Percentiles rank a stretch among this genome's conserved stretches.
These are phyloP conservation scores for Candida sp. DNA, from an alignment of 1,139 yeast genomes.

Conservation along the genomic window DNA sequence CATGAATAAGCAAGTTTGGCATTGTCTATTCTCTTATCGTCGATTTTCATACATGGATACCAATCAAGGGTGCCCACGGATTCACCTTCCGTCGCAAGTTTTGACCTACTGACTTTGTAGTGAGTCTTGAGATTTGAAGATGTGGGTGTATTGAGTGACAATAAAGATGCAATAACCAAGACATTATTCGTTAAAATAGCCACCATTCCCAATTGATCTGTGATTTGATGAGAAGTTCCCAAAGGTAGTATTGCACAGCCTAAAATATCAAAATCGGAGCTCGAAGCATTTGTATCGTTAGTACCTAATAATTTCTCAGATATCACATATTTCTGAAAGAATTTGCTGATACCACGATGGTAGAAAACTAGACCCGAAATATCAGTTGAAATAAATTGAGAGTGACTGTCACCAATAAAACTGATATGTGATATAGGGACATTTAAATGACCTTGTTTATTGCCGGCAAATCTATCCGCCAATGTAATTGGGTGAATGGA, in stretches of 20 bases:
- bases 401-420: conserved; percentile 56
- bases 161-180: conserved; percentile 52
- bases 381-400: conserved; percentile 60
- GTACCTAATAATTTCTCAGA: conserved; percentile 54
- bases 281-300: conserved; percentile 25
- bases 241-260: conserved; percentile 48
- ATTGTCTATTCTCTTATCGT: conserved; percentile 19
- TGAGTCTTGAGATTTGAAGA: conserved; percentile 40
- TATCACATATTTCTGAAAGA: conserved; percentile 49
- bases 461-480: conserved; percentile 22
- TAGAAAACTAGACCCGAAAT: conserved; percentile 53
- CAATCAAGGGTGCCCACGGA: conserved; percentile 51
- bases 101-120: conserved; percentile 48
- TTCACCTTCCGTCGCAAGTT: conserved; percentile 8
- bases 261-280: conserved; percentile 13
- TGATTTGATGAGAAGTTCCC: conserved; percentile 47
- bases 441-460: conserved; percentile 52
- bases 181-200: conserved; percentile 57
- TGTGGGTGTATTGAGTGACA: conserved; percentile 40
- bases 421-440: conserved; percentile 44
- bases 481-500: conserved; percentile 26
- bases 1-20: conserved; percentile 68
- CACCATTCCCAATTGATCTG: conserved; percentile 56
- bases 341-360: conserved; percentile 57
- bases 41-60: conserved; percentile 43